Conservation (phyloP, 2,329 filamentous ascomycete species). For the Colletotrichum scovillei region DNA sequence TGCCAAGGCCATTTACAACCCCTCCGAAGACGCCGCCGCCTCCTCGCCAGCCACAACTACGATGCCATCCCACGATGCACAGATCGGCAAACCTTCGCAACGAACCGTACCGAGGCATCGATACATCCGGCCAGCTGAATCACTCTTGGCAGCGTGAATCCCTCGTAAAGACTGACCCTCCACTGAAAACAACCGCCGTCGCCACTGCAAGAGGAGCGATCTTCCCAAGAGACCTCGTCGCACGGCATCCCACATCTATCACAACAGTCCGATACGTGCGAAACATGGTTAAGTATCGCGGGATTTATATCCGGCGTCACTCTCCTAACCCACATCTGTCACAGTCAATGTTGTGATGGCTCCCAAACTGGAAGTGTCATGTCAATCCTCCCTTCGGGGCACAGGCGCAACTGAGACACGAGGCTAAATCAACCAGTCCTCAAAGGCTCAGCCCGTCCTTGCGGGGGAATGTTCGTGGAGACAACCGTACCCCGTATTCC, state of each 20-base stretch:
- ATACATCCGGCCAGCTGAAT: background rate
- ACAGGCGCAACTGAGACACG: background rate
- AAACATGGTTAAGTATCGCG: background rate
- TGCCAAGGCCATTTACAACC: background rate
- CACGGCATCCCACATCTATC: background rate
- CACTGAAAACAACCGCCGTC: background rate
- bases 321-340: background rate
- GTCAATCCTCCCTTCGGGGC: background rate
- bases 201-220: background rate
- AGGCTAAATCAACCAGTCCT: background rate
- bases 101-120: background rate
- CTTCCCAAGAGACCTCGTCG: background rate
- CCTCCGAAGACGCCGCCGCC: background rate
- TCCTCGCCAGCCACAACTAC: background rate
- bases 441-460: background rate
- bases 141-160: background rate
- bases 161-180: background rate
- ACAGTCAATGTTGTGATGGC: background rate
- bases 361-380: background rate
- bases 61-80: background rate
- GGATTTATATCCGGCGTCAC: background rate
- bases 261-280: background rate
- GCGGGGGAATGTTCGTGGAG: background rate
- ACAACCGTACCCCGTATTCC: background rate
- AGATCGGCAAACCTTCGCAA: background rate